Base-by-base conservation (phyloP, 2,329 filamentous ascomycete species). In the Paraphoma sp. region DNA sequence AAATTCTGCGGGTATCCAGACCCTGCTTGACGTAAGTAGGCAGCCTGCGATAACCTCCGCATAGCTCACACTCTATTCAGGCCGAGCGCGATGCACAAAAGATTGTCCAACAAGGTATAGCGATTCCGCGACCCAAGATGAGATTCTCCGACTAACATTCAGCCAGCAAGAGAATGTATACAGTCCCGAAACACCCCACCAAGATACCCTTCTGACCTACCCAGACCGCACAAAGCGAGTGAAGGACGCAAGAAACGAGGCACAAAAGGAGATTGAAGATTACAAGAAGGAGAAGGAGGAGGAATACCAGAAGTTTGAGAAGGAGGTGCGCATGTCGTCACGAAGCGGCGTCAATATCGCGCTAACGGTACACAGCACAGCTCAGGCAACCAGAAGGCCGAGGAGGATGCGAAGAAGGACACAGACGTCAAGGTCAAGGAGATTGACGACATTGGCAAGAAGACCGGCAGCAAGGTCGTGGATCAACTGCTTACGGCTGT, bases 61-160 rank as follows among this genome's bases (percentile, higher is more conserved):
- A 43, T 59, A 72, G 75, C 78, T 83, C 66, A 83, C 73, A 61
- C 53, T 62, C 41, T 51, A 64, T 53, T 67, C 68, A 98, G 94
- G 93, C 95, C 71, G 95, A 99, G 86, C 90, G 93, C 80, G 94
- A 98, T 80, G 95, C 95, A 60, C 94, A 97, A 82, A 97, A 97
- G 86, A 99, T 99, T 78, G 93, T 99, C 56, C 94, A 98, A 80
- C 93, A 95, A 86, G 91, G 94, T 96, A 79, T 77, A 11, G 5
- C 17, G 33, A n/a, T 10, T 11, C 23, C 14, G 23, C n/a, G 6
- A n/a, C 17, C 38, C n/a, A 45, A 45, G 16, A 18, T 50, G 46
- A 23, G 23, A 23, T 3, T 23, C 5, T 3, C 23, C 23, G 5
- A 48, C 63, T 75, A 66, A 72, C 54, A 43, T 3, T 18, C 8